Percentiles rank a stretch among this genome's conserved stretches.
phyloP scores from a whole-genome alignment of 2,329 filamentous ascomycete species.

The Pyrenophora seminiperda region DNA sequence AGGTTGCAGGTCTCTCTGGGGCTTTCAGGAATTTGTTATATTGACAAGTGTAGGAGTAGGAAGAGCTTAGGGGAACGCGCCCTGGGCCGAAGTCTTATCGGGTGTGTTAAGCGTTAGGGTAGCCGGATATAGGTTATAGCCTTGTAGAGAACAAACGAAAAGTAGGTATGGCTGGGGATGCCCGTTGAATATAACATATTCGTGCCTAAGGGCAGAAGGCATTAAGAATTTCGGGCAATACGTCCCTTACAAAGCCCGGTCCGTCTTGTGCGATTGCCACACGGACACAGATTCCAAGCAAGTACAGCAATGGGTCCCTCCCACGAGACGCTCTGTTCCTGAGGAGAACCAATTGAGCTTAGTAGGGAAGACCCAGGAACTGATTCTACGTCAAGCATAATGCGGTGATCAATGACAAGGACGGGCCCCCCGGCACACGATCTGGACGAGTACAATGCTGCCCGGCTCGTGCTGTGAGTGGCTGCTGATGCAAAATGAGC shows the following conservation, averaged over 20 bases:
- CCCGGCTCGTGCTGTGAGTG: conserved; percentile 48
- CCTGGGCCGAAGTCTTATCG: conserved; percentile 47
- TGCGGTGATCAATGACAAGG: conserved; percentile 52
- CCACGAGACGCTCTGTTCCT: conserved; percentile 53
- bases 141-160: conserved; percentile 38
- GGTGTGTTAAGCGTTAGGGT: conserved; percentile 48
- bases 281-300: conserved; percentile 50
- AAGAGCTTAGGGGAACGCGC: conserved; percentile 43
- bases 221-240: conserved; percentile 48
- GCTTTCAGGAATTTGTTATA: conserved; percentile 47
- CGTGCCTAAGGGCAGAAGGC: conserved; percentile 45
- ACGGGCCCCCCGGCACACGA: conserved; percentile 45
- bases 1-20: conserved; percentile 50
- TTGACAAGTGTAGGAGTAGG: conserved; percentile 50
- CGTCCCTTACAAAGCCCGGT: conserved; percentile 46
- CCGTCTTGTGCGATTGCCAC: conserved; percentile 49
- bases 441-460: conserved; percentile 48
- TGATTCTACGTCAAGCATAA: conserved; percentile 53
- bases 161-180: conserved; percentile 42
- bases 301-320: conserved; percentile 45
- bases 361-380: conserved; percentile 50
- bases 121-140: conserved; percentile 43
- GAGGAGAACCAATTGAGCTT: conserved; percentile 49
- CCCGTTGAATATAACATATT: conserved; percentile 48
- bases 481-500: conserved; percentile 48